These are phyloP conservation scores for Tylopilus sp. DNA, from an alignment of 1,284 basidiomycete genomes.

Conservation along the genomic window DNA sequence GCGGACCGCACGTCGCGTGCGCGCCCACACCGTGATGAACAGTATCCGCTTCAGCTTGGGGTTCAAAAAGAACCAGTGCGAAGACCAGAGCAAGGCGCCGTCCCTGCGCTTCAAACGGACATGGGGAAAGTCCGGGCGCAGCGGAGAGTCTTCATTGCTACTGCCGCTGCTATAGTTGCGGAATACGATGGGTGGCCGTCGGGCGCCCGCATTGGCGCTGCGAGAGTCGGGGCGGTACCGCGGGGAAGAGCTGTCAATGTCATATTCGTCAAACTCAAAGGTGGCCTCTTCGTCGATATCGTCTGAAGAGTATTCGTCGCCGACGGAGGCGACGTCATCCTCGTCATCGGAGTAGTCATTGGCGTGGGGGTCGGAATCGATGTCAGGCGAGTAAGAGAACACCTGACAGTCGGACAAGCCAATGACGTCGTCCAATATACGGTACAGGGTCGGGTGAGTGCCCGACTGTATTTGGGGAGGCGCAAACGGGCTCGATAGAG, in stretches of 20 bases:
- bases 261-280: conserved; percentile 79
- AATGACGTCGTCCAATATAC: conserved; percentile 87
- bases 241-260: conserved; percentile 55
- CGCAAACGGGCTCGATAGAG: conserved; percentile 58
- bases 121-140: conserved; percentile 26
- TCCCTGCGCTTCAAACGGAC: conserved; percentile 38
- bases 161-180: conserved; percentile 22
- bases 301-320: conserved; percentile 56
- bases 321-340: conserved; percentile 59
- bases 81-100: conserved; percentile 93
- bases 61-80: conserved; percentile 97
- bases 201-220: not conserved
- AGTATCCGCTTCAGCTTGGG: conserved; percentile 89
- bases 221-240: conserved; percentile 21
- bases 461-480: conserved; percentile 61
- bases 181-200: conserved; percentile 11
- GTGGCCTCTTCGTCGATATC: conserved; percentile 56
- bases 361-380: conserved; percentile 93
- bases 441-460: conserved; percentile 81
- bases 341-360: conserved; percentile 76
- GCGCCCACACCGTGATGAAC: conserved; percentile 93
- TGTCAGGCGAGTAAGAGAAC: conserved; percentile 91
- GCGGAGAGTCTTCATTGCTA: conserved; percentile 28
- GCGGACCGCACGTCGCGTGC: conserved; percentile 58
- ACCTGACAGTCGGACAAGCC: conserved; percentile 92